Percentiles rank a stretch among this genome's conserved stretches.
Conservation (phyloP, 148 eudicot species). For the Camellia japonica region DNA sequence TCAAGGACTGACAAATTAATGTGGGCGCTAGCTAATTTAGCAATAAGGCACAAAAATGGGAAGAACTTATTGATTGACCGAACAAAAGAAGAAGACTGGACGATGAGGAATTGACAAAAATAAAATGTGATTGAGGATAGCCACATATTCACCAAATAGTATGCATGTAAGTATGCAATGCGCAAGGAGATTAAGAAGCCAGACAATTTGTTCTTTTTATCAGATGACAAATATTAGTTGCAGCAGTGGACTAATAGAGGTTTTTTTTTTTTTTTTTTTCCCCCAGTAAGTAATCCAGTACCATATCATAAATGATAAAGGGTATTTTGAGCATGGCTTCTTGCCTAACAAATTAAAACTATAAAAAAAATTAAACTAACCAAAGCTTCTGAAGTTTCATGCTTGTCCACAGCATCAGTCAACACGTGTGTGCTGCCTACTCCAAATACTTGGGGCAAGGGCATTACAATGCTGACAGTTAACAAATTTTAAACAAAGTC, state of each 20-base stretch:
- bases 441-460: constrained; percentile 8
- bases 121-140: constrained; percentile 2
- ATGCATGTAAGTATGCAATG: not conserved
- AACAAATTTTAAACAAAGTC: not conserved
- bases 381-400: not conserved
- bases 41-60: not conserved
- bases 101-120: not conserved
- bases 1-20: not conserved
- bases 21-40: not conserved
- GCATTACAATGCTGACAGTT: not conserved
- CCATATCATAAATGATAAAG: not conserved
- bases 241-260: too few species aligned
- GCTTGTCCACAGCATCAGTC: not conserved
- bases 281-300: not conserved
- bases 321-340: not conserved
- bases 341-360: not conserved
- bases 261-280: not conserved
- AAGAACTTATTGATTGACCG: not conserved
- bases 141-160: not conserved
- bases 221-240: not conserved
- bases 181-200: not conserved
- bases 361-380: not conserved
- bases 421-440: not conserved
- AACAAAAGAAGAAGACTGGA: not conserved
- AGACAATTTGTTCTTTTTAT: not conserved